Percentiles rank a stretch among this genome's conserved stretches.
phyloP scores from a whole-genome alignment of 345 rosid species.

The Boechera divaricarpa region DNA sequence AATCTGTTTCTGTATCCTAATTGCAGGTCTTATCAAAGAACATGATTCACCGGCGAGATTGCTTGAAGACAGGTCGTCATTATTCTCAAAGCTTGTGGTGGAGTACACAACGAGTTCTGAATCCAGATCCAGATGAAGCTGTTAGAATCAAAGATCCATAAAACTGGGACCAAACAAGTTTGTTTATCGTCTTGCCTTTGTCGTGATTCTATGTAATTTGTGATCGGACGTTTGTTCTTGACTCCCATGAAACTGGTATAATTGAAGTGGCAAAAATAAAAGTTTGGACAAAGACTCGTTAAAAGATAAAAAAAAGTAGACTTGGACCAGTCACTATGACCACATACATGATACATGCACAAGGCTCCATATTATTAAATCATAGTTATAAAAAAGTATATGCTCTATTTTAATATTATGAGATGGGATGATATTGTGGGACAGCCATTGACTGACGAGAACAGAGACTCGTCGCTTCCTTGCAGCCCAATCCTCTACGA shows the following conservation, averaged over 20 bases:
- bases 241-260: slow-evolving; percentile 14
- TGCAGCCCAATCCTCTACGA: slow-evolving; percentile 34
- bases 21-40: slow-evolving; percentile 71
- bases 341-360: neutral
- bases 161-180: slow-evolving; percentile 16
- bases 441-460: slow-evolving; percentile 30
- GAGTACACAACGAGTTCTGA: slow-evolving; percentile 66
- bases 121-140: slow-evolving; percentile 32
- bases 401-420: neutral
- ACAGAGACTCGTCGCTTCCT: slow-evolving; percentile 27
- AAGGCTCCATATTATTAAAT: neutral
- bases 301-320: neutral
- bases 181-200: neutral
- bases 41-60: slow-evolving; percentile 61
- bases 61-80: slow-evolving; percentile 63
- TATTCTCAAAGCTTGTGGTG: slow-evolving; percentile 69
- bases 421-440: neutral
- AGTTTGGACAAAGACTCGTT: slow-evolving; percentile 20
- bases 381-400: neutral
- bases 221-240: neutral
- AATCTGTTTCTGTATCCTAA: neutral
- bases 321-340: slow-evolving; percentile 1
- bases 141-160: slow-evolving; percentile 1
- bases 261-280: slow-evolving; percentile 20
- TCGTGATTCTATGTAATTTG: slow-evolving; percentile 3